Base-by-base conservation (phyloP, 176 grass and related monocot genomes). In the Secale cereale region DNA sequence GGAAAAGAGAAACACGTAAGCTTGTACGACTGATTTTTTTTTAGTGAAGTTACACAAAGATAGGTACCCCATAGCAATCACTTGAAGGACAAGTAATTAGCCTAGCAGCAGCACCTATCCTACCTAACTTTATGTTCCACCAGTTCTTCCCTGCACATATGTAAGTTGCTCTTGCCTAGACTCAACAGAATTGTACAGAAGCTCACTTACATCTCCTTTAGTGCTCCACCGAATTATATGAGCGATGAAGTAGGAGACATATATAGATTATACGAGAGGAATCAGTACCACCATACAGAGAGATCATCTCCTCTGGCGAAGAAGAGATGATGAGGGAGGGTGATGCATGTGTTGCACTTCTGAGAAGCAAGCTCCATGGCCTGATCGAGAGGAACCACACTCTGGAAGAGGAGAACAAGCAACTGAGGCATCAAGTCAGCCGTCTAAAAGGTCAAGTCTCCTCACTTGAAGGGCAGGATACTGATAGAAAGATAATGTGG, bases 361-460 rank as follows among this genome's bases (percentile, higher is more conserved):
- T 95, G 17, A 85, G 93, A 86, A 91, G 87, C 86, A 95, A 92
- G 74, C 91, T 99, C 56, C 86, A 92, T 84, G 88, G 68, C 46
- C 72, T 94, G 36, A 23, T 99, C 10, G 88, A 92, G 79, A 92
- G 97, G 81, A 94, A 96, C 45, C 86, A 40, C 25, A 79, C 78
- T 64, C 69, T 99, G 36, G 94, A 99, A 90, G 84, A 87, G 81
- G 89, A 99, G 84, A 99, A 99, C 80, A 86, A 94, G 76, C 94
- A 92, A 82, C 74, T 99, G 88, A 96, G 80, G 66, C 87, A 88
- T 89, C 89, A 95, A 90, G 52, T 91, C 17, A 82, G 88, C 43
- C 82, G 72, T 82, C 77, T 97, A 59, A 90, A 83, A 87, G 87
- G 80, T 29, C 91, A 95, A 76, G 82, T 94, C 1, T 86, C 89